A percentile compares a stretch with the other conserved stretches of the same genome.
These are phyloP conservation scores for Ophiostoma tasmaniense DNA, from an alignment of 2,329 filamentous ascomycete genomes.

Conservation along the genomic window DNA sequence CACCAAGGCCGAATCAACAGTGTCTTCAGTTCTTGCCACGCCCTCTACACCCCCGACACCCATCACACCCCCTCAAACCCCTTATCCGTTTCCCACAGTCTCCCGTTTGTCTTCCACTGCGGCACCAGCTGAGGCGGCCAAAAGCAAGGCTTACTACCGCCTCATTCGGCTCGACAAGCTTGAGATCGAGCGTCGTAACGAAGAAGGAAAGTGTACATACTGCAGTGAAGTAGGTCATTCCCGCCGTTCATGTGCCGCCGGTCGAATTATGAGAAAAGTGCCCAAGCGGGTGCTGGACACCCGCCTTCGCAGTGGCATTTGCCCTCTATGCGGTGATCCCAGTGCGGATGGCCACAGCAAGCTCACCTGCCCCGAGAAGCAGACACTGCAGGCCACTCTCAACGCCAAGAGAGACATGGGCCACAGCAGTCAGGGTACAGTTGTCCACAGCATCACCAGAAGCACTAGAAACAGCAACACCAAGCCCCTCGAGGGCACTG, in stretches of 20 bases:
- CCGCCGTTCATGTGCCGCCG: constrained; percentile 13
- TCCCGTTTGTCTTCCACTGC: not conserved
- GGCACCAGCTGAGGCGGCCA: not conserved
- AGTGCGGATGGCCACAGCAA: constrained; percentile 13
- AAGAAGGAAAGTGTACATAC: constrained; percentile 16
- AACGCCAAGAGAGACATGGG: not conserved
- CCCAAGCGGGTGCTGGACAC: constrained; percentile 7
- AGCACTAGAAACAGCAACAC: not conserved
- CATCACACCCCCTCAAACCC: not conserved
- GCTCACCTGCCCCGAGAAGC: constrained; percentile 10
- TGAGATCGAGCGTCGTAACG: constrained; percentile 9
- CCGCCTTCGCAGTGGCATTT: constrained; percentile 11
- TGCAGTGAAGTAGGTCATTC: constrained; percentile 14
- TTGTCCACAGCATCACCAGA: not conserved
- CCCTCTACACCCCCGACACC: not conserved
- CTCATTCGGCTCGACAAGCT: not conserved
- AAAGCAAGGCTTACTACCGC: constrained; percentile 11
- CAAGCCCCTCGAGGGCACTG: not conserved
- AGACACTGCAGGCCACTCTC: not conserved
- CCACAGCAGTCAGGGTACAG: not conserved
- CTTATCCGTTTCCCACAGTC: not conserved
- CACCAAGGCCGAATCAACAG: not conserved
- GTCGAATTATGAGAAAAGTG: constrained; percentile 19
- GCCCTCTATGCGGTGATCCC: constrained; percentile 19
- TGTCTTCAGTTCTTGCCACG: not conserved